These are phyloP conservation scores for Liriodendron chinense DNA, from an alignment of 164 flowering plant species.

Conservation along the genomic window DNA sequence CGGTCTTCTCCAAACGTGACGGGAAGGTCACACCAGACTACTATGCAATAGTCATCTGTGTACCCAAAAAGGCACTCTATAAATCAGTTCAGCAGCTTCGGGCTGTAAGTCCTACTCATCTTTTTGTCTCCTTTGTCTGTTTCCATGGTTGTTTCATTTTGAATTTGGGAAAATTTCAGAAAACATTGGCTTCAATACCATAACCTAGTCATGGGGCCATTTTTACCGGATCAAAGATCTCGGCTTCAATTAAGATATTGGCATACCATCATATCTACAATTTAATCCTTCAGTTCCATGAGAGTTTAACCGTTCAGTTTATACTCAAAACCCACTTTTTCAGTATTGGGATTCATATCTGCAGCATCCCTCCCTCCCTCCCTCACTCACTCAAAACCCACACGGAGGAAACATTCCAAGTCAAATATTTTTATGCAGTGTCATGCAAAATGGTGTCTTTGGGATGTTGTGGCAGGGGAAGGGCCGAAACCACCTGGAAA, in stretches of 20 bases:
- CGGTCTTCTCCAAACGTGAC: conserved; percentile 71
- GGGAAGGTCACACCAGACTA: conserved; percentile 62
- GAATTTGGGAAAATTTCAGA: background rate
- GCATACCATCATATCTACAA: no score
- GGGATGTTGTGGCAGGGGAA: background rate
- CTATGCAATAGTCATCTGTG: conserved; percentile 86
- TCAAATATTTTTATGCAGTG: background rate
- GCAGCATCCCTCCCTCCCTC: no score
- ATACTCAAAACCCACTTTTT: no score
- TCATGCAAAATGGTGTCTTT: background rate
- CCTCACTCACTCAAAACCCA: no score
- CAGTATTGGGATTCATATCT: no score
- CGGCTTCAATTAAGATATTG: no score
- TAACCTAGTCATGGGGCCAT: no score
- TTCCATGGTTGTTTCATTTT: background rate
- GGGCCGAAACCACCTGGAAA: background rate
- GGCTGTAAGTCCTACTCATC: conserved; percentile 49
- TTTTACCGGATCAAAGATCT: no score
- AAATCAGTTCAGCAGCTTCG: conserved; percentile 85
- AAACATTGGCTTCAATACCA: background rate
- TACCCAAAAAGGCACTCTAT: conserved; percentile 84
- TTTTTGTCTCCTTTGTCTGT: background rate
- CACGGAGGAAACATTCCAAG: no score
- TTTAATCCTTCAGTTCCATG: no score
- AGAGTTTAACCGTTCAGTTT: no score